These are phyloP conservation scores for Apodospora peruviana DNA, from an alignment of 495 filamentous ascomycete species.

Conservation along the genomic window DNA sequence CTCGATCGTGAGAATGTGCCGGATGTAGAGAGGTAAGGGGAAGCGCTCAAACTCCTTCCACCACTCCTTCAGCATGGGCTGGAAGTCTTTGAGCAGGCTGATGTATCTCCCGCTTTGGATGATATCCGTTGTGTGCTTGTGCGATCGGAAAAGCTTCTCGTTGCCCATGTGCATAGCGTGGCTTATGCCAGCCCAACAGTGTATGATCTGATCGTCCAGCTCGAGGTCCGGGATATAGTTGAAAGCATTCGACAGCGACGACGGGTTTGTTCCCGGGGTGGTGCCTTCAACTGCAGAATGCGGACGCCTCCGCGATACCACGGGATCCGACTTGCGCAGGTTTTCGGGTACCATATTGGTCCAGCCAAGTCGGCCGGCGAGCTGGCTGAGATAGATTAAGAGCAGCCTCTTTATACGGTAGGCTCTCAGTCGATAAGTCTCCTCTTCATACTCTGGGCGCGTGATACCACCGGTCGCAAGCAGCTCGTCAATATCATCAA, in stretches of 20 bases:
- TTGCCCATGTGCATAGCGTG: constrained; percentile 85
- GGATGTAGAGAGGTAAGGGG: constrained; percentile 66
- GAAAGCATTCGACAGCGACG: constrained; percentile 46
- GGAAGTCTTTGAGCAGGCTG: constrained; percentile 70
- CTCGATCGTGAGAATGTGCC: constrained; percentile 82
- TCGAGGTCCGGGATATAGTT: constrained; percentile 54
- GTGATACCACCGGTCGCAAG: constrained; percentile 47
- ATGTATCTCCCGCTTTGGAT: constrained; percentile 82
- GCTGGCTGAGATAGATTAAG: constrained; percentile 83
- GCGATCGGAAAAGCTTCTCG: constrained; percentile 74
- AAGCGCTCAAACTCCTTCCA: constrained; percentile 66
- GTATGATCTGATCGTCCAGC: constrained; percentile 71
- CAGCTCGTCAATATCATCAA: constrained; percentile 71
- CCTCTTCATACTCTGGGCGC: constrained; percentile 57
- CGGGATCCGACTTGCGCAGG: constrained; percentile 44
- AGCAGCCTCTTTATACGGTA: constrained; percentile 79
- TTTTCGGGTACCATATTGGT: constrained; percentile 84
- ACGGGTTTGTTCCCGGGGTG: constrained; percentile 49
- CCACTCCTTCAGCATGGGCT: constrained; percentile 70
- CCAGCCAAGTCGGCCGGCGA: constrained; percentile 85
- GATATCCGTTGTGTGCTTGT: constrained; percentile 75
- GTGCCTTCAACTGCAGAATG: constrained; percentile 45
- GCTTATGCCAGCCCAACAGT: constrained; percentile 88
- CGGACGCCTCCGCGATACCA: constrained; percentile 36
- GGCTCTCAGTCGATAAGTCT: constrained; percentile 70